Conservation (phyloP, 352 stramenopile genomes). For the Halophytophthora batemanensis region DNA sequence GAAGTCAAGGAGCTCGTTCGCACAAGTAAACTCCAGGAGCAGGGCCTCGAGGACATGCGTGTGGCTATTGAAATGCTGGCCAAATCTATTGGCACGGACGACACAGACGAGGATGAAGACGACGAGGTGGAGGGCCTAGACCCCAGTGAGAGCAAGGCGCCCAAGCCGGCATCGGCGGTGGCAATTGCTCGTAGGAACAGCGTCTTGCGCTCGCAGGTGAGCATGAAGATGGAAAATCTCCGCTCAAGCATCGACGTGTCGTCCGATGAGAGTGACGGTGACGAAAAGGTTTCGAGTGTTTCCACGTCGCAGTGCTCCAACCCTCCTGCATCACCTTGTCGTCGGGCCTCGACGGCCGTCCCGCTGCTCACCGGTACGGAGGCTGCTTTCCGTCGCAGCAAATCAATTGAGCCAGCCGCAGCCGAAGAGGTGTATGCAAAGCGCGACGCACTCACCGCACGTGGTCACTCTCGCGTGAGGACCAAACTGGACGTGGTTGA, state of each 20-base stretch:
- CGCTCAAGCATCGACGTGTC: not conserved
- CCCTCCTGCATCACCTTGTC: too few relatives aligned
- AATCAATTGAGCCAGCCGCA: not conserved
- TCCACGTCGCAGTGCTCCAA: too few relatives aligned
- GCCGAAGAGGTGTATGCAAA: not conserved
- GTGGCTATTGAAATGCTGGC: conserved; percentile 55
- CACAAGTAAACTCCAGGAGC: conserved; percentile 55
- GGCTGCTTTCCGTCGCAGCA: not conserved
- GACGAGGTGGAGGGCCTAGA: not conserved
- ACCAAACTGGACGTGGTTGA: not conserved
- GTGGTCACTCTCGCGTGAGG: not conserved
- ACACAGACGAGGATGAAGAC: conserved; percentile 29
- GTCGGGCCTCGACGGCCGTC: not conserved
- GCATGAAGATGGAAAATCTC: not conserved
- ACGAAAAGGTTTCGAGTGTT: not conserved
- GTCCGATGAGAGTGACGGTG: not conserved
- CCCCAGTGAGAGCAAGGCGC: conserved; percentile 3
- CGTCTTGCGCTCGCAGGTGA: not conserved
- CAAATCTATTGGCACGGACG: conserved; percentile 62
- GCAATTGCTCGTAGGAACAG: too few relatives aligned
- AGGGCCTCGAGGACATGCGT: conserved; percentile 58
- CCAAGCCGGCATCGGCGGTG: too few relatives aligned
- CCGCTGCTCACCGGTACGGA: not conserved
- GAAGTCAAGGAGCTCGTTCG: conserved; percentile 66
- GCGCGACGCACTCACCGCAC: too few relatives aligned